Evolutionary conservation across 352 stramenopile genomes (phyloP).

Genomic region (Phytopythium ostracodes): DNA sequence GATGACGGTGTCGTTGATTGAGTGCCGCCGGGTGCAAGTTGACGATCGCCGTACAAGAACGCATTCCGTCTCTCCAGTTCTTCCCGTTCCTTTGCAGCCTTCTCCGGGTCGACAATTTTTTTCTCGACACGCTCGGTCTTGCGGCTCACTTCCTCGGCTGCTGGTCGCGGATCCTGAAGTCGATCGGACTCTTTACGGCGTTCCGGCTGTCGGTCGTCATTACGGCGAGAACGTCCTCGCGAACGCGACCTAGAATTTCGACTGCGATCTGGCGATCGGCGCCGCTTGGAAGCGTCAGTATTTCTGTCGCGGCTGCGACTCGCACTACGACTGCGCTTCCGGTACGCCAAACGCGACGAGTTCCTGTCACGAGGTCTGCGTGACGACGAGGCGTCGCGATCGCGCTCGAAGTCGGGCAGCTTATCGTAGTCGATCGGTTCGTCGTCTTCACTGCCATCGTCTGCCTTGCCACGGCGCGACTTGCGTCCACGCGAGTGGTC

Average conservation of each 20-base stretch:
- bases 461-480: constrained; percentile 6
- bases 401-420: constrained; percentile 54
- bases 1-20: neutral
- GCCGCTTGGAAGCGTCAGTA: constrained; percentile 11
- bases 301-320: constrained; percentile 22
- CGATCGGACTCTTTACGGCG: constrained; percentile 3
- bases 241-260: constrained; percentile 25
- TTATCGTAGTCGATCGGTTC: constrained; percentile 80
- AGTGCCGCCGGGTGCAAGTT: neutral
- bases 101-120: constrained; percentile 21
- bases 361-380: constrained; percentile 10
- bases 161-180: constrained; percentile 6
- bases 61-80: constrained; percentile 46
- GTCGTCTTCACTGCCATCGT: constrained; percentile 39
- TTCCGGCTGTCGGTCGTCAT: neutral
- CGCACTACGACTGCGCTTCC: constrained; percentile 26
- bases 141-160: constrained; percentile 4
- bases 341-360: constrained; percentile 6
- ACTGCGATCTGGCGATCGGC: constrained; percentile 1
- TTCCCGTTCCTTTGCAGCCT: constrained; percentile 26
- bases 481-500: constrained; percentile 1
- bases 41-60: constrained; percentile 53
- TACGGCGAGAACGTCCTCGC: constrained; percentile 11
- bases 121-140: neutral
- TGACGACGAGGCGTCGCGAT: neutral